Base-by-base conservation (phyloP, 169 alveolate genomes). In the Cryptosporidium tyzzeri region DNA sequence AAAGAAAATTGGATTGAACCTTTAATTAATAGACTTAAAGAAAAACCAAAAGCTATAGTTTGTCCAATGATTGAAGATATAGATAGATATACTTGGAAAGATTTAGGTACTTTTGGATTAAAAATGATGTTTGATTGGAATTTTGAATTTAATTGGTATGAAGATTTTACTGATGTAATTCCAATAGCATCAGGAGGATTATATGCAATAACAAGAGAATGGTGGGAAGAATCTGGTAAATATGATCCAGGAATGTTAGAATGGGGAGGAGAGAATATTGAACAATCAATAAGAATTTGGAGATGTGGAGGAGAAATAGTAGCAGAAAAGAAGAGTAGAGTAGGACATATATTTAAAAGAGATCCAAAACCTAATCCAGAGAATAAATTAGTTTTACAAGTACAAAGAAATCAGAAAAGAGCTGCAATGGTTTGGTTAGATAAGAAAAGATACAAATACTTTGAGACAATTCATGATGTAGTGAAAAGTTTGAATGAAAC, bases 201-300 rank as follows among this genome's bases (percentile, higher is more conserved):
- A 2, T 70, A 84, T 29, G 94, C 92, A 14, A 92, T 92, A 67
- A 69, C 92, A 35, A 75, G 91, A 18, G 69, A 89, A 26, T 92
- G 94, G 94, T 92, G 93, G 93, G 84, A 89, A 2, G 92, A 80
- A 68, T 89, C 94, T 2, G 94, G 93, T 7, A 91, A 84, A 89
- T 86, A 86, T 55, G 92, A 86, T 41, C 86, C 84, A 9, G 93
- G 93, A 2, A 91, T 91, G 93, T 33, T 84, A 21, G 93, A 91
- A 16, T 91, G 93, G 93, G 93, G 93, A 14, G 93, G 93, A 0
- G 93, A 91, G 86, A 91, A 91, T 59, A 91, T 91, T 5, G 93
- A 91, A 21, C 93, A 91, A 51, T 91, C 94, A 0, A 75, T 93
- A 29, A 84, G 94, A 12, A 74, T 73, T 12, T 93, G 95, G 95